Evolutionary conservation across 371 early-diverging fungal genomes (phyloP), one percentile per base, ranked within the genome.

Genomic region (Lichtheimia corymbifera): DNA sequence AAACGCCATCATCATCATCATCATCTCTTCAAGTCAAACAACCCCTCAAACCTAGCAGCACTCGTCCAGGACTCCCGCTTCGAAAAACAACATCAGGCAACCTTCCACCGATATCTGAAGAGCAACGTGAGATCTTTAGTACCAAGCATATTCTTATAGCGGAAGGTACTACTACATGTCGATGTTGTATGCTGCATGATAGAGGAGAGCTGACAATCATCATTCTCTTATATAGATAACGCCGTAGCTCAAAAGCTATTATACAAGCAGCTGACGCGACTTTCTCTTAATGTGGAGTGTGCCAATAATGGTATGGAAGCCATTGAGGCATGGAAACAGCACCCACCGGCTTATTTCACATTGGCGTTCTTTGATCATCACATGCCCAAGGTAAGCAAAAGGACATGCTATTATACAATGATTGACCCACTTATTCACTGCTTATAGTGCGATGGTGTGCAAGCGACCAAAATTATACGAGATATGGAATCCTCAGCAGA

Each of bases 331-430:
- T 78, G 79, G 79, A 55, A 25, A 3, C 59, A 51, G 20, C 67
- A 71, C 20, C 73, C 76, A 0, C 53, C 49, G 3, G 59, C 66
- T 0, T 69, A 68, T 55, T 78, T 74, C 50, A 57, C 50, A 9
- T 73, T 78, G 73, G 79, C 65, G 0, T 75, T 78, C 35, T 78
- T 78, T 66, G 79, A 78, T 62, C 76, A 78, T 58, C 79, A 78
- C 57, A 78, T 78, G 79, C 79, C 79, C 17, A 73, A 73, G 59
- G 74, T 74, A 47, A 20, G 20, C n/a, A n/a, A n/a, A n/a, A 5
- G 3, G n/a, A n/a, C 12, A 5, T 47, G 17, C 0, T 28, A 9
- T 50, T 22, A 22, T 30, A 12, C 17, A 7, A 20, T 2, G 9
- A 13, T 17, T 14, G 15, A 9, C 55, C 14, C 22, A 20, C 51